A percentile compares a stretch with the other conserved stretches of the same genome.
Evolutionary conservation across 2,329 filamentous ascomycete genomes (phyloP).

Genomic region (Talaromyces sp.): DNA sequence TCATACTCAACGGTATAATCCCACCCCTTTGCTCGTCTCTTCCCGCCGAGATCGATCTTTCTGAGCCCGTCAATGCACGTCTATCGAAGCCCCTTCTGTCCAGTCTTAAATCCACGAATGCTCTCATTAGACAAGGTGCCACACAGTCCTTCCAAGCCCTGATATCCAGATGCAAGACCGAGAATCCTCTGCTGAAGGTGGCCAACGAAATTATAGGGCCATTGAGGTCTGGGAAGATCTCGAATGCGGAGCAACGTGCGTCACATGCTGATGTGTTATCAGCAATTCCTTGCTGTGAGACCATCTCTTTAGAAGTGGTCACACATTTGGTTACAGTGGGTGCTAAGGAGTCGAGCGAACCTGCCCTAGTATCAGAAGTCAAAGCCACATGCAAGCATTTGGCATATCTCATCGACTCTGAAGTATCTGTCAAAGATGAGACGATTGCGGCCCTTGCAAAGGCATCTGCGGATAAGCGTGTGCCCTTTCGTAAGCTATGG

Average conservation of each 20-base stretch:
- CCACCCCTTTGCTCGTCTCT: constrained; percentile 69
- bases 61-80: constrained; percentile 65
- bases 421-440: constrained; percentile 60
- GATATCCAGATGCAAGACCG: constrained; percentile 60
- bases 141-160: constrained; percentile 69
- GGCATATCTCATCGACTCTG: constrained; percentile 58
- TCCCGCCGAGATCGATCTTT: constrained; percentile 69
- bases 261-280: constrained; percentile 78
- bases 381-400: constrained; percentile 65
- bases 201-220: constrained; percentile 74
- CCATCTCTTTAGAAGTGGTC: constrained; percentile 64
- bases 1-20: constrained; percentile 76
- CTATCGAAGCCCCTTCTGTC: constrained; percentile 84
- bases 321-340: constrained; percentile 64
- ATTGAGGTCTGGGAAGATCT: constrained; percentile 77
- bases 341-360: constrained; percentile 83
- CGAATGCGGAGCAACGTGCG: constrained; percentile 78
- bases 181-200: constrained; percentile 60
- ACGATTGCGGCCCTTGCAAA: constrained; percentile 71
- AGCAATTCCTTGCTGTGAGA: constrained; percentile 57
- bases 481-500: constrained; percentile 75
- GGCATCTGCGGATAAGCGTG: constrained; percentile 80
- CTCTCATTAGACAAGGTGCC: constrained; percentile 69
- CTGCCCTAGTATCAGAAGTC: constrained; percentile 72
- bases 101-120: constrained; percentile 86